Conservation (phyloP, 192 early-diverging fungal genomes). For the Backusella circina region DNA sequence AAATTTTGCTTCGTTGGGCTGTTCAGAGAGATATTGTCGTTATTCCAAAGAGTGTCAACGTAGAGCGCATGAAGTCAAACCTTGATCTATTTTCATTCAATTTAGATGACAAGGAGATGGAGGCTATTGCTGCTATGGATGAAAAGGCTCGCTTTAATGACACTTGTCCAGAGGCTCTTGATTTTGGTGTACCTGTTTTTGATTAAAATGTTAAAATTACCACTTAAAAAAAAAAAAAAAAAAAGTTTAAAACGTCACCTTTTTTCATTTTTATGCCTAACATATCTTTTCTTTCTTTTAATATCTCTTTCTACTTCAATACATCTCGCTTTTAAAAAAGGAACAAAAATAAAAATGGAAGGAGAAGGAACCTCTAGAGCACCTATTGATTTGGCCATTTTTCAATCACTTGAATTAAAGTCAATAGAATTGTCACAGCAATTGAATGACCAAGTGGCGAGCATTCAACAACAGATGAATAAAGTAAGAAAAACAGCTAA, state of each 20-base stretch:
- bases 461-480: not conserved
- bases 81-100: constrained; percentile 42
- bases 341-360: not conserved
- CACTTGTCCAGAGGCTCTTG: constrained; percentile 28
- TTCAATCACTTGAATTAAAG: not conserved
- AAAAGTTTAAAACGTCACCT: too few species aligned
- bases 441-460: not conserved
- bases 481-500: not conserved
- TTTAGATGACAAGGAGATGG: constrained; percentile 43
- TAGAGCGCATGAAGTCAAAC: constrained; percentile 52
- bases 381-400: not conserved
- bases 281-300: too few species aligned
- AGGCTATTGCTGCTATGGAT: constrained; percentile 41
- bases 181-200: constrained; percentile 38
- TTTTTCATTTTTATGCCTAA: too few species aligned
- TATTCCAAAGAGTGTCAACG: too few species aligned
- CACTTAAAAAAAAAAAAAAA: too few species aligned
- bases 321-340: not conserved
- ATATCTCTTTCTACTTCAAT: too few species aligned
- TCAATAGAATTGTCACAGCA: not conserved
- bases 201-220: too few species aligned
- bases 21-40: constrained; percentile 58
- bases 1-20: constrained; percentile 59
- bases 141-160: constrained; percentile 41
- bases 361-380: not conserved